A percentile compares a stretch with the other conserved stretches of the same genome.
Conservation (phyloP, 1,284 basidiomycete genomes). For the Pyrrhoderma lamaoense region DNA sequence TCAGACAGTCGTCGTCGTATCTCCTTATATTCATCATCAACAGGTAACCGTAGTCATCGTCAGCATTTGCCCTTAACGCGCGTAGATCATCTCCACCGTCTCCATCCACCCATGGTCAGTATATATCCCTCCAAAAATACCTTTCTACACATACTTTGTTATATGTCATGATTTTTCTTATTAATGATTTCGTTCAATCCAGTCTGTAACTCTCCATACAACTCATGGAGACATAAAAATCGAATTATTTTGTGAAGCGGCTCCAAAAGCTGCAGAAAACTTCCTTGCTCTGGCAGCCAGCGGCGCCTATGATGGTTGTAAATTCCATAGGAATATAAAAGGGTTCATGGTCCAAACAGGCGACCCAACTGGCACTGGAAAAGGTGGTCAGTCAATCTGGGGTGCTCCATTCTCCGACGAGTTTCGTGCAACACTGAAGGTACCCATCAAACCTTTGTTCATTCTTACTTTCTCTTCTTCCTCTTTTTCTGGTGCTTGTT, state of each 20-base stretch:
- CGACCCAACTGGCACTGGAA: slow-evolving; percentile 76
- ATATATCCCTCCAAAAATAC: neutral
- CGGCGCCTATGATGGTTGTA: slow-evolving; percentile 77
- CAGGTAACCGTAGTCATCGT: too few relatives aligned
- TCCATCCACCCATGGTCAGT: neutral
- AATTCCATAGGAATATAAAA: slow-evolving; percentile 93
- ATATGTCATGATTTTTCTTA: slow-evolving; percentile 17
- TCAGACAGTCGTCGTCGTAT: too few relatives aligned
- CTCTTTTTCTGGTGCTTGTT: too few relatives aligned
- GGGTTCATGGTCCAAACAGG: slow-evolving; percentile 96
- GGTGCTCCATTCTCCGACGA: slow-evolving; percentile 86
- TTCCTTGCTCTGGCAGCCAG: slow-evolving; percentile 92
- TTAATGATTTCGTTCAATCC: neutral
- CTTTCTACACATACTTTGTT: too few relatives aligned
- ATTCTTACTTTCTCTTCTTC: too few relatives aligned
- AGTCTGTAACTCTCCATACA: slow-evolving; percentile 94
- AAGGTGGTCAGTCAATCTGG: slow-evolving; percentile 82
- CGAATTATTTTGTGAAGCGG: slow-evolving; percentile 94
- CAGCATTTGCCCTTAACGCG: too few relatives aligned
- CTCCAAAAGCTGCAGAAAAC: slow-evolving; percentile 95
- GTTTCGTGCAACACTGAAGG: slow-evolving; percentile 86
- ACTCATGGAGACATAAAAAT: slow-evolving; percentile 91
- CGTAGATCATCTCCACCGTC: neutral
- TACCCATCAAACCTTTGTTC: too few relatives aligned
- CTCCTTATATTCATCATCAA: too few relatives aligned